phyloP scores from a whole-genome alignment of 192 early-diverging fungal species.

The Podila horticola region DNA sequence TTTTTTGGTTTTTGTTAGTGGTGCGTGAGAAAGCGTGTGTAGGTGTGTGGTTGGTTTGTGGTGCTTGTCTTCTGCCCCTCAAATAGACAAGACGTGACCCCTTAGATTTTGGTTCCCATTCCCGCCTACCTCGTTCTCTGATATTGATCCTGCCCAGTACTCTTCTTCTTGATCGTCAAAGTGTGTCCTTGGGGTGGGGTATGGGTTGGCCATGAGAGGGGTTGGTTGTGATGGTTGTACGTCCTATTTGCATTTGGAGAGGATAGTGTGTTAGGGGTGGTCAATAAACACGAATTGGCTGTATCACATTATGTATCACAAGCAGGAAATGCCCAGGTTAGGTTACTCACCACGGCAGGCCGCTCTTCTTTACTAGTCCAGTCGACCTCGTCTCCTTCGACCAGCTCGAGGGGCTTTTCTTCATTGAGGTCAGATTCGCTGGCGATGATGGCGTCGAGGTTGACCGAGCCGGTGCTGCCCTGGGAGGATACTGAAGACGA shows the following conservation, averaged over 20 bases:
- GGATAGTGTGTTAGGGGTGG: too few relatives aligned
- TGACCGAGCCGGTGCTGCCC: conserved; percentile 38
- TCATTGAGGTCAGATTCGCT: conserved; percentile 44
- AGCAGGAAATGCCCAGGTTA: too few relatives aligned
- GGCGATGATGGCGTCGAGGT: conserved; percentile 49
- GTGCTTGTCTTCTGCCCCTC: too few relatives aligned
- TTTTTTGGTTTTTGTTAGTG: background rate
- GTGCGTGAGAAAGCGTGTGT: background rate
- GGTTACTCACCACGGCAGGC: background rate
- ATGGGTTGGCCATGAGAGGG: background rate
- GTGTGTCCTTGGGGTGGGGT: background rate
- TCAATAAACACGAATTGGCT: too few relatives aligned
- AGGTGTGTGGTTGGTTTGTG: too few relatives aligned
- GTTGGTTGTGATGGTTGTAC: background rate
- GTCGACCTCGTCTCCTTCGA: conserved; percentile 41
- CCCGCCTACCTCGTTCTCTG: conserved; percentile 1
- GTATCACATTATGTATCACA: too few relatives aligned
- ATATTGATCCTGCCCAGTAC: conserved; percentile 3
- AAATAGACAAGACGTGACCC: background rate
- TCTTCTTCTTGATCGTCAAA: conserved; percentile 14
- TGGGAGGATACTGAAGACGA: conserved; percentile 37
- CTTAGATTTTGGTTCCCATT: conserved; percentile 5
- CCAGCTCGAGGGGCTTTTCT: conserved; percentile 34
- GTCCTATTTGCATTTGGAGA: too few relatives aligned
- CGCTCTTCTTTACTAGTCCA: conserved; percentile 19